Evolutionary conservation across 495 filamentous ascomycete species (phyloP), one percentile per base, ranked within the genome.

Genomic region (Neurospora terricola): DNA sequence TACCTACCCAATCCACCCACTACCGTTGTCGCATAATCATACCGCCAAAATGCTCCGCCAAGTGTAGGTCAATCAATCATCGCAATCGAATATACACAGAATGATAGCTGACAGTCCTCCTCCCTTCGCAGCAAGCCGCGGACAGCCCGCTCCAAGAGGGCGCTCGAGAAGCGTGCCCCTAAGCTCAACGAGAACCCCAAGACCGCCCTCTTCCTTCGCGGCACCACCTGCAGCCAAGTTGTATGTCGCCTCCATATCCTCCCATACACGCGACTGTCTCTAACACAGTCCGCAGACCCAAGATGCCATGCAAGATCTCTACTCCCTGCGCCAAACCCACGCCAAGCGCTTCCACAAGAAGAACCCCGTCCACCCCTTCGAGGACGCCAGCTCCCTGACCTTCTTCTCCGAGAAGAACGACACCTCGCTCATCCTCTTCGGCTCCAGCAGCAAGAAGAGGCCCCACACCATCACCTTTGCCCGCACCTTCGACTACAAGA

Each of bases 391-490:
- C 18, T 92, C 90, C 23, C 86, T 99, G 34, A 92, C 96, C 80
- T 98, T 99, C 85, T 92, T 98, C 84, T 90, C 90, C 74, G 89
- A 93, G 78, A 99, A 98, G 86, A 99, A 99, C 80, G 96, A 99
- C 83, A 89, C 92, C 76, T 90, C 90, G 59, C 48, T 81, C 54
- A 74, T 86, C 21, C 88, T 95, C 71, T 95, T 96, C 77, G 93
- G 89, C 36, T 91, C 88, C 79, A 90, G 90, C 83, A 91, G 85
- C 81, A 99, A 98, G 87, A 99, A 99, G 85, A 88, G 96, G 21
- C 96, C 95, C 11, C 93, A 98, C 81, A 90, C 89, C 73, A 80
- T 99, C 76, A 97, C 93, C 2, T 82, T 97, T n/a, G 84, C 89
- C 38, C 89, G 96, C 70, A 91, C 91, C 21, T 98, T 97, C 79